Conservation (phyloP, 176 grass and related monocot species). For the Cymbopogon citratus region DNA sequence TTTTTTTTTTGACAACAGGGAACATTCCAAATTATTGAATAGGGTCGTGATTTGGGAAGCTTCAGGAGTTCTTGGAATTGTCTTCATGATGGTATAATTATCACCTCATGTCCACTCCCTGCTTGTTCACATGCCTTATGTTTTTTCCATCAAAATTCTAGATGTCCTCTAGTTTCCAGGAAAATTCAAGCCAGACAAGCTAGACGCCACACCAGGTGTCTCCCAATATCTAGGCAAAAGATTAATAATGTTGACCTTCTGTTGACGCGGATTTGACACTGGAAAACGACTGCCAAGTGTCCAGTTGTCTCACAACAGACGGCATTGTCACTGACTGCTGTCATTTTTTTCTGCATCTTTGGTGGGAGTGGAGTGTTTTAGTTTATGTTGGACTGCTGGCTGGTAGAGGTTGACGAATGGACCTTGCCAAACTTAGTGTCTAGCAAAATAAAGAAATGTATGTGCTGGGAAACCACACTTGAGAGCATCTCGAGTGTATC, state of each 20-base stretch:
- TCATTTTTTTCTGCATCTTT: not conserved
- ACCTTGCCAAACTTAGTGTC: not conserved
- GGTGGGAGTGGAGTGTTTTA: not conserved
- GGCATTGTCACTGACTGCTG: not conserved
- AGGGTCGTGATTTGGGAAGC: not conserved
- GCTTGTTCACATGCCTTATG: not conserved
- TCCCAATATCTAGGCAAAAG: not conserved
- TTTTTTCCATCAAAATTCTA: slow-evolving; percentile 16
- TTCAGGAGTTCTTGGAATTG: not conserved
- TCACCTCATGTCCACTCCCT: not conserved
- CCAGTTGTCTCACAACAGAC: not conserved
- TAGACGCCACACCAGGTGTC: not conserved
- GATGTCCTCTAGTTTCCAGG: not conserved
- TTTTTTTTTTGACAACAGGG: too few species aligned
- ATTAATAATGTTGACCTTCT: not conserved
- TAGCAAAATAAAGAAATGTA: slow-evolving; percentile 8
- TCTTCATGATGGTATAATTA: not conserved
- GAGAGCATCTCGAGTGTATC: too few species aligned
- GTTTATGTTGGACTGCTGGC: not conserved
- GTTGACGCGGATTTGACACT: not conserved
- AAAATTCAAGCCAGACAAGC: not conserved
- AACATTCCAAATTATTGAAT: not conserved
- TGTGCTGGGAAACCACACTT: not conserved
- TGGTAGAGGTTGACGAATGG: not conserved
- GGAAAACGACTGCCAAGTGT: not conserved